Conservation (phyloP, 1,139 yeast species). For the Kodamaea fungicola region DNA sequence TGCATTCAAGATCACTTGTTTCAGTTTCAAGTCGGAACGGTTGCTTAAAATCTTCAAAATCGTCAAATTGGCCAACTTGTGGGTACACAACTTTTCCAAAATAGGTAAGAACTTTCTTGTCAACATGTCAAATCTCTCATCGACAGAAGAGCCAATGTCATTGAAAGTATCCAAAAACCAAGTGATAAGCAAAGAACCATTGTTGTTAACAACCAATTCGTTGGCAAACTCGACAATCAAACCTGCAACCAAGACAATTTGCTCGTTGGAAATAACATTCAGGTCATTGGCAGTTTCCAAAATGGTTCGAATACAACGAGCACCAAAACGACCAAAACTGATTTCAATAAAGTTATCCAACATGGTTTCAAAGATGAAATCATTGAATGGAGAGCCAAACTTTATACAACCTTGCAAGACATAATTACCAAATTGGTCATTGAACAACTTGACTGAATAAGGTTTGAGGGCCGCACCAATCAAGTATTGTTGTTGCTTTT, state of each 20-base stretch:
- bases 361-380: conserved; percentile 84
- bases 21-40: conserved; percentile 61
- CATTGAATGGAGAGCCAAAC: conserved; percentile 85
- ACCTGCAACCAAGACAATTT: conserved; percentile 72
- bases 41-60: conserved; percentile 74
- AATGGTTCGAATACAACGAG: conserved; percentile 91
- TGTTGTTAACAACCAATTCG: conserved; percentile 76
- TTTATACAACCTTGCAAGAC: conserved; percentile 92
- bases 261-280: conserved; percentile 53
- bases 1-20: conserved; percentile 57
- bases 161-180: conserved; percentile 93
- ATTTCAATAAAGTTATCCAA: conserved; percentile 76
- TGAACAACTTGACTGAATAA: conserved; percentile 78
- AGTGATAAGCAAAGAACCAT: conserved; percentile 85
- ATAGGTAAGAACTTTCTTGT: conserved; percentile 57
- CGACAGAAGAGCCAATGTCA: conserved; percentile 42
- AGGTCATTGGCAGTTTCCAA: conserved; percentile 62
- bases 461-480: conserved; percentile 75
- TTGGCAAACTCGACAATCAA: conserved; percentile 77
- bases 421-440: conserved; percentile 96
- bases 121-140: conserved; percentile 31
- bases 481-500: conserved; percentile 60
- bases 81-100: conserved; percentile 67
- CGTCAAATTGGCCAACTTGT: conserved; percentile 82
- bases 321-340: conserved; percentile 89